Conservation (phyloP, 2,329 filamentous ascomycete species). For the Microcyclosporella mali region DNA sequence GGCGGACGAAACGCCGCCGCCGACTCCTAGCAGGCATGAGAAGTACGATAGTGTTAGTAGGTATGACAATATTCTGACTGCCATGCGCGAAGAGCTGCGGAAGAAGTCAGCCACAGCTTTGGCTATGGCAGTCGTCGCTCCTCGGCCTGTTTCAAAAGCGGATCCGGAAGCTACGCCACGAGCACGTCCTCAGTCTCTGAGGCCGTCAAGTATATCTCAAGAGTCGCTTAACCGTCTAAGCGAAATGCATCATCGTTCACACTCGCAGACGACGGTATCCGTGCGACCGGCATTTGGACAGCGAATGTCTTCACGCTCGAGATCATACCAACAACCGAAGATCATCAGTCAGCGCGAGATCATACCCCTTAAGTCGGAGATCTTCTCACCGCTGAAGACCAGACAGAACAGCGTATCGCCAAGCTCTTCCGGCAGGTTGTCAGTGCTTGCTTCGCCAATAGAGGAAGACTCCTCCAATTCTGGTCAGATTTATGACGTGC, state of each 20-base stretch:
- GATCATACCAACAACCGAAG: slow-evolving; percentile 28
- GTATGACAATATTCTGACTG: slow-evolving; percentile 31
- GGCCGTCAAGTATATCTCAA: slow-evolving; percentile 11
- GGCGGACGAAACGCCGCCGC: slow-evolving; percentile 7
- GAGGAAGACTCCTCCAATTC: slow-evolving; percentile 12
- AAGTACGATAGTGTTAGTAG: slow-evolving; percentile 15
- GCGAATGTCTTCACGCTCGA: slow-evolving; percentile 23
- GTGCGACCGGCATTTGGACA: slow-evolving; percentile 22
- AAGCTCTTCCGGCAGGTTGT: slow-evolving; percentile 9
- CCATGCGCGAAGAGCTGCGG: slow-evolving; percentile 31
- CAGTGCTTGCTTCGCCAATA: slow-evolving; percentile 15
- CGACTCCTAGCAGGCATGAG: slow-evolving; percentile 10
- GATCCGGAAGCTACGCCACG: slow-evolving; percentile 7
- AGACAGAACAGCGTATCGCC: slow-evolving; percentile 16
- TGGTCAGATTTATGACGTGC: slow-evolving; percentile 4
- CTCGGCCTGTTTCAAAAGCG: not conserved
- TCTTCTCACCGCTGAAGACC: slow-evolving; percentile 32
- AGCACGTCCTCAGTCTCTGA: slow-evolving; percentile 7
- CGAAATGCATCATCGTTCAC: slow-evolving; percentile 18
- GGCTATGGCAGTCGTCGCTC: not conserved
- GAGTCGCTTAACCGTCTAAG: slow-evolving; percentile 13
- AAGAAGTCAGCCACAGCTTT: slow-evolving; percentile 13
- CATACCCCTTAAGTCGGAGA: slow-evolving; percentile 29
- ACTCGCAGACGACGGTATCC: slow-evolving; percentile 24
- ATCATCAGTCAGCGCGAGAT: slow-evolving; percentile 25